Evolutionary conservation across 2,329 filamentous ascomycete genomes (phyloP).

Genomic region (Fusarium palustre): DNA sequence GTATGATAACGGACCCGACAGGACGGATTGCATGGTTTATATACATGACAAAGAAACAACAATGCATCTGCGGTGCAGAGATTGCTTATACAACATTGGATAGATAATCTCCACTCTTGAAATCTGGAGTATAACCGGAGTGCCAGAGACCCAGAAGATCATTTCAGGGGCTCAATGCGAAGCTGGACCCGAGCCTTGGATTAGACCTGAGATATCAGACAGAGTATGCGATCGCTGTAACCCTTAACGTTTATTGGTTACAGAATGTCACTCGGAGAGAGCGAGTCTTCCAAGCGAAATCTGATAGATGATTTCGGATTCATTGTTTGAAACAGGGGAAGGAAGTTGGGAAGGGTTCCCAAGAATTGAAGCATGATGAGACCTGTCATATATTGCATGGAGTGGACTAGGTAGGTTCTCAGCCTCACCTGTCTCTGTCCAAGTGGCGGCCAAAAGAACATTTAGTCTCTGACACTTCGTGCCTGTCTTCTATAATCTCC

Average conservation of each 20-base stretch:
- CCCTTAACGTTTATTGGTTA: background rate
- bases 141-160: background rate
- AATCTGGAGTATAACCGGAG: background rate
- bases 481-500: background rate
- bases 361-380: background rate
- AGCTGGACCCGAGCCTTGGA: background rate
- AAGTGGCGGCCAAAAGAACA: background rate
- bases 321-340: background rate
- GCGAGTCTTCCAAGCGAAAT: background rate
- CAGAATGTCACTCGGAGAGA: background rate
- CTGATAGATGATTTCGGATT: background rate
- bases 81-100: background rate
- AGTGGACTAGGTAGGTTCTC: background rate
- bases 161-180: background rate
- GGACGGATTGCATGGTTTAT: background rate
- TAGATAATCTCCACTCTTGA: too few relatives aligned
- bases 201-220: background rate
- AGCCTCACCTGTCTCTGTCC: background rate
- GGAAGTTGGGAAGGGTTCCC: background rate
- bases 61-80: background rate
- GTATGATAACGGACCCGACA: background rate
- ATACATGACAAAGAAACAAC: background rate
- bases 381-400: background rate
- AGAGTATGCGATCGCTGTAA: accelerated
- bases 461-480: background rate